Conservation (phyloP, 495 filamentous ascomycete species). For the Talaromyces adpressus region DNA sequence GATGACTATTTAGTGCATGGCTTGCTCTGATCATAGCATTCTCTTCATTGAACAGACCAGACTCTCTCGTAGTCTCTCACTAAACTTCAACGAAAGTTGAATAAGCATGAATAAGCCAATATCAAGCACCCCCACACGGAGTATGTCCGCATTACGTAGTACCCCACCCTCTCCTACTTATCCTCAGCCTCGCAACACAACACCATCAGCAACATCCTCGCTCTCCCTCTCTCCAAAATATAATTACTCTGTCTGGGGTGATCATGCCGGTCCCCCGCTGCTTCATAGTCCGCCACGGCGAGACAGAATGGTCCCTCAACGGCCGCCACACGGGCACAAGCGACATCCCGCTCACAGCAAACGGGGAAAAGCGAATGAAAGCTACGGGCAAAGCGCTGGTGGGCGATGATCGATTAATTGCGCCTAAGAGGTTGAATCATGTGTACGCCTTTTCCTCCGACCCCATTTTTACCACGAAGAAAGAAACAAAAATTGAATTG, state of each 20-base stretch:
- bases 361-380: conserved; percentile 77
- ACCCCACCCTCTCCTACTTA: neutral
- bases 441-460: no score
- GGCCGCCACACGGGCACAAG: conserved; percentile 84
- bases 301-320: conserved; percentile 95
- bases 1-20: no score
- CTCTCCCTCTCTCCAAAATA: no score
- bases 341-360: conserved; percentile 78
- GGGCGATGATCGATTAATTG: conserved; percentile 78
- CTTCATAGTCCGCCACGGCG: conserved; percentile 90
- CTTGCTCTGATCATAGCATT: no score
- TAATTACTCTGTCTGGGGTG: no score
- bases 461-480: no score
- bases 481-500: neutral
- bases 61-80: no score
- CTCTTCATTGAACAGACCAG: no score
- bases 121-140: neutral
- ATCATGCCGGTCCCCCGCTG: conserved; percentile 64
- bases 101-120: neutral
- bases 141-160: neutral
- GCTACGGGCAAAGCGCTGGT: conserved; percentile 80
- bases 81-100: neutral
- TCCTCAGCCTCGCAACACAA: neutral
- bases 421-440: conserved; percentile 71
- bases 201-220: neutral